Evolutionary conservation across 192 early-diverging fungal genomes (phyloP).

Genomic region (Backusella tarrabulga): DNA sequence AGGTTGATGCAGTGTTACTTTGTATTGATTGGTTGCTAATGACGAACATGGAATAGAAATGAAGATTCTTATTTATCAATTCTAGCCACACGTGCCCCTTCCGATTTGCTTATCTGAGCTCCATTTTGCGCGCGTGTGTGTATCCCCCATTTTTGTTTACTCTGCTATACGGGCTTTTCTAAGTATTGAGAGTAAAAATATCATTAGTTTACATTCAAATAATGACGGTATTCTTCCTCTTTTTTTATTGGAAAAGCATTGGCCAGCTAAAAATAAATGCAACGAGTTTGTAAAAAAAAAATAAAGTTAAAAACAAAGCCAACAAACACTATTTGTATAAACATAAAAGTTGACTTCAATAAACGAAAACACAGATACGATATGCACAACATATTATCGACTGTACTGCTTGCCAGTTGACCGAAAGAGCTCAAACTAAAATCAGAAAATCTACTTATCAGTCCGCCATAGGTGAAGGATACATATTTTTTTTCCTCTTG

Average conservation of each 20-base stretch:
- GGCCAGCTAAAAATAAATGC: background rate
- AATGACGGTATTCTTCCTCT: background rate
- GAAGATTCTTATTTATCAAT: background rate
- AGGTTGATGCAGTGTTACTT: conserved; percentile 1
- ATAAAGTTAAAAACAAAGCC: background rate
- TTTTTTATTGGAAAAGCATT: background rate
- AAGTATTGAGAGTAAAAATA: background rate
- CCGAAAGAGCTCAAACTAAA: background rate
- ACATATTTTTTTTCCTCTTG: background rate
- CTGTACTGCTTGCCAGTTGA: background rate
- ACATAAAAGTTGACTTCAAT: background rate
- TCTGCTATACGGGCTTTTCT: background rate
- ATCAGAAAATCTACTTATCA: background rate
- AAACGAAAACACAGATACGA: background rate
- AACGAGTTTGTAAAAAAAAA: background rate
- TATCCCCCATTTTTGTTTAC: conserved; percentile 3
- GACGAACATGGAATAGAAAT: background rate
- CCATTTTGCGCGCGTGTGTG: background rate
- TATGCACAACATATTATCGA: background rate
- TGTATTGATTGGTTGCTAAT: background rate
- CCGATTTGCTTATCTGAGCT: background rate
- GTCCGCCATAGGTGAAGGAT: background rate
- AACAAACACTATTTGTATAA: background rate
- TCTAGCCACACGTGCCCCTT: conserved; percentile 4
- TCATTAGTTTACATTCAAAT: background rate